Evolutionary conservation across 2,329 filamentous ascomycete species (phyloP).

Genomic region (Mycosphaerella sp.): DNA sequence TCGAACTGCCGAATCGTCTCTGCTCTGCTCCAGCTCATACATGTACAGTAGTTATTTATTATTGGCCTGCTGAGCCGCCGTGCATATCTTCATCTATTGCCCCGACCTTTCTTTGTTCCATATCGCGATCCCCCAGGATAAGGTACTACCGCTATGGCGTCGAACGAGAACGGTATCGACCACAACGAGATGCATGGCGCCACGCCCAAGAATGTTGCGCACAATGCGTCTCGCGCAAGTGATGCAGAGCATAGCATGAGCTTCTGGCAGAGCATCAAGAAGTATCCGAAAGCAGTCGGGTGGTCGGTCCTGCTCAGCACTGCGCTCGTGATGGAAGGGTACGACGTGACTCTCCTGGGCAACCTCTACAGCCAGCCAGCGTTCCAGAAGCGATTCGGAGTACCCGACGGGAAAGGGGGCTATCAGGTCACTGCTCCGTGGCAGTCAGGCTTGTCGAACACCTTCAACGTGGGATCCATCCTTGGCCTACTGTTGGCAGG

Average conservation of each 20-base stretch:
- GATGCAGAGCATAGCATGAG: slow-evolving; percentile 34
- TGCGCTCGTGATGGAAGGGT: slow-evolving; percentile 40
- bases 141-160: neutral
- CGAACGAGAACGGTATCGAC: neutral
- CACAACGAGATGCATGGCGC: neutral
- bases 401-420: slow-evolving; percentile 31
- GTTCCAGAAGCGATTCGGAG: slow-evolving; percentile 38
- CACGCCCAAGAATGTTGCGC: slow-evolving; percentile 15
- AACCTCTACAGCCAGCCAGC: slow-evolving; percentile 41
- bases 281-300: slow-evolving; percentile 34
- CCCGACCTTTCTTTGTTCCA: neutral
- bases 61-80: too few relatives aligned
- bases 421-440: slow-evolving; percentile 50
- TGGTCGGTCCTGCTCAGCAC: slow-evolving; percentile 37
- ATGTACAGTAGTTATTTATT: too few relatives aligned
- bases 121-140: neutral
- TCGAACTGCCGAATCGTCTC: too few relatives aligned
- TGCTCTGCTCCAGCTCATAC: too few relatives aligned
- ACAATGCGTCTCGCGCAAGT: slow-evolving; percentile 29
- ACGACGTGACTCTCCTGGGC: slow-evolving; percentile 48
- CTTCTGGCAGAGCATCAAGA: slow-evolving; percentile 30
- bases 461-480: slow-evolving; percentile 56
- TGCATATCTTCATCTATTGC: too few relatives aligned
- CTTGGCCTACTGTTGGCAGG: slow-evolving; percentile 62
- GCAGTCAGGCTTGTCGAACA: slow-evolving; percentile 54